Evolutionary conservation across 2,329 filamentous ascomycete genomes (phyloP), one percentile per base, ranked within the genome.

Genomic region (Curvularia hawaiiensis): DNA sequence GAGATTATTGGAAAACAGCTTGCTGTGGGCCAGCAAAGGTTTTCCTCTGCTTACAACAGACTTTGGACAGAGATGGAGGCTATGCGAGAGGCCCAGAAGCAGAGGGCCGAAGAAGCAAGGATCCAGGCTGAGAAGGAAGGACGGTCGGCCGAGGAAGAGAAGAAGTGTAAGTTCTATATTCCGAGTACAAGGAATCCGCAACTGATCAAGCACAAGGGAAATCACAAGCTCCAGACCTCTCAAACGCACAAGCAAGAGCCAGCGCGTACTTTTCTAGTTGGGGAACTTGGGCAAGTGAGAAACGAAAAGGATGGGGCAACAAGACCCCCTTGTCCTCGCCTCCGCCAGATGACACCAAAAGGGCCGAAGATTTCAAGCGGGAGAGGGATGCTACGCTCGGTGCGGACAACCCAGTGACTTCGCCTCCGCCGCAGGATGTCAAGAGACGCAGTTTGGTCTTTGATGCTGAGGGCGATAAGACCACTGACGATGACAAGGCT

Each of bases 21-120:
- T n/a, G 90, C 91, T 4, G 91, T 90, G 0, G 93, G 95, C 0
- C 88, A 90, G 54, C 92, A 95, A 69, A 96, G 94, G 78, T 91
- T 96, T 0, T 92, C 89, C 20, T 89, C 87, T 4, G 89, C 95
- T 38, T 91, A 97, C 76, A 96, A 90, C 74, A 92, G 87, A 69
- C 82, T 98, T 28, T 98, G 96, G 82, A 86, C 91, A 0, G 94
- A 98, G 67, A 90, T 98, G 78, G 94, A 98, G 75, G 80, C 86
- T 3, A 85, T 92, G 78, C 84, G 91, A 14, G 91, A 93, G 77
- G 84, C 86, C 16, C 90, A 93, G 74, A 82, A 86, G 55, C 87
- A 85, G 67, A 81, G 82, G 50, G 79, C 83, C 5, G 86, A 89
- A 58, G 83, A 89, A 69, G 76, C 79, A 47, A 79, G 79, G 62